A percentile compares a stretch with the other conserved stretches of the same genome.
Evolutionary conservation across 805 yeast species (phyloP).

Genomic region (Ogataea kodamae): DNA sequence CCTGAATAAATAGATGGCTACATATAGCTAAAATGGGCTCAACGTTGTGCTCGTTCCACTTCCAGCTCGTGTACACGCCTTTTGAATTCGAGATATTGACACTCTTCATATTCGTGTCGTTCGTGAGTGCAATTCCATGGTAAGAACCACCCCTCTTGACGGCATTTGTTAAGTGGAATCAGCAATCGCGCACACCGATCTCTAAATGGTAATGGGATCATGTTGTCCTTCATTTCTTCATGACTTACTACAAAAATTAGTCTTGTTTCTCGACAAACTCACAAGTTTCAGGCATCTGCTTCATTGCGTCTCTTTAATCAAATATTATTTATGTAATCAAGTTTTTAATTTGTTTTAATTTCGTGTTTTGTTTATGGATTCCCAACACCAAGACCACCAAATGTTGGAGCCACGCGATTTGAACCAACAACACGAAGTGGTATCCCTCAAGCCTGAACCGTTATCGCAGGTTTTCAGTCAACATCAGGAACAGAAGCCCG

Average conservation of each 20-base stretch:
- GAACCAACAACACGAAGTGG: slow-evolving; percentile 11
- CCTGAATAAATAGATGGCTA: too few species aligned
- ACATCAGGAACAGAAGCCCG: slow-evolving; percentile 12
- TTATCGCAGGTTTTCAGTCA: slow-evolving; percentile 8
- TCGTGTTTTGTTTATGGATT: slow-evolving; percentile 11
- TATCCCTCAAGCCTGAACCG: slow-evolving; percentile 13
- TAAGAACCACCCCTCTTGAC: slow-evolving; percentile 51
- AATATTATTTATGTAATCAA: slow-evolving; percentile 1
- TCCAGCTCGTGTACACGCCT: slow-evolving; percentile 75
- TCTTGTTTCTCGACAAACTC: slow-evolving; percentile 22
- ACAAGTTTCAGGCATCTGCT: slow-evolving; percentile 40
- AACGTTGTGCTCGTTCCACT: too few species aligned
- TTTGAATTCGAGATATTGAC: slow-evolving; percentile 77
- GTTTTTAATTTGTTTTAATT: slow-evolving; percentile 3
- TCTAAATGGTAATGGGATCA: slow-evolving; percentile 75
- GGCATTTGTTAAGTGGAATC: slow-evolving; percentile 60
- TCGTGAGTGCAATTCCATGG: slow-evolving; percentile 77
- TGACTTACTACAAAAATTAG: slow-evolving; percentile 58
- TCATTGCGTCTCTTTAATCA: slow-evolving; percentile 8
- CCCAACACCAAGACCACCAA: not conserved
- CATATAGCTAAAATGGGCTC: too few species aligned
- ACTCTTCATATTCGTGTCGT: slow-evolving; percentile 80
- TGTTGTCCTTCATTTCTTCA: slow-evolving; percentile 77
- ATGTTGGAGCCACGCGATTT: slow-evolving; percentile 10
- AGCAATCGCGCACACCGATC: slow-evolving; percentile 75